Percentiles rank a stretch among this genome's conserved stretches.
Evolutionary conservation across 179 eudicot genomes (phyloP).

Genomic region (Silene coronaria): DNA sequence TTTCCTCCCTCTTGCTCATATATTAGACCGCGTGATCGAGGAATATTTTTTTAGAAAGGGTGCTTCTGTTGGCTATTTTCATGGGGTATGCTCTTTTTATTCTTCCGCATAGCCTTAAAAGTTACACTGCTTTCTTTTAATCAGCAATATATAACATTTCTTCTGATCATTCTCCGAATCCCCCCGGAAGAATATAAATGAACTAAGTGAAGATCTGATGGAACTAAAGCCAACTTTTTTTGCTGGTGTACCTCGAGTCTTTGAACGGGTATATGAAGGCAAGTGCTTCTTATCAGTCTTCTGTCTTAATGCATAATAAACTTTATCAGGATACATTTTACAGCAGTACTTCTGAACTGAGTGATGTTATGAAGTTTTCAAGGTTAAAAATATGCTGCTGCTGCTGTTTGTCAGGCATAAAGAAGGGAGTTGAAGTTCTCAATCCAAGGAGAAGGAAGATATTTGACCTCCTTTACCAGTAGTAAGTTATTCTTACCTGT

Average conservation of each 20-base stretch:
- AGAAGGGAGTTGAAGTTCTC: slow-evolving; percentile 69
- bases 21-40: slow-evolving; percentile 88
- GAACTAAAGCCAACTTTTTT: slow-evolving; percentile 87
- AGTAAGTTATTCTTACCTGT: slow-evolving; percentile 39
- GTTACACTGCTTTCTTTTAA: not conserved
- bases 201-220: slow-evolving; percentile 65
- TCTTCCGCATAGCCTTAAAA: not conserved
- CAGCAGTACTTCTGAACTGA: not conserved
- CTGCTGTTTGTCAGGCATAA: slow-evolving; percentile 47
- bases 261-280: slow-evolving; percentile 86
- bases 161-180: not conserved
- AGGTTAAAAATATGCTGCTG: not conserved
- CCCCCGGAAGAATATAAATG: slow-evolving; percentile 60
- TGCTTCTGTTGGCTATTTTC: slow-evolving; percentile 96
- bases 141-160: not conserved
- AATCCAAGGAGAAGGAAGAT: slow-evolving; percentile 69
- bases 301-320: not conserved
- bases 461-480: slow-evolving; percentile 66
- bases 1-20: slow-evolving; percentile 89
- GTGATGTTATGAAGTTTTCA: not conserved
- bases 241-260: slow-evolving; percentile 92
- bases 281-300: slow-evolving; percentile 14
- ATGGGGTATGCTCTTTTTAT: slow-evolving; percentile 57
- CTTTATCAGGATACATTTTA: not conserved
- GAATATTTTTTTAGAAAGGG: slow-evolving; percentile 87